These are phyloP conservation scores for Nakazawaea ernobii DNA, from an alignment of 805 yeast genomes.

Conservation along the genomic window DNA sequence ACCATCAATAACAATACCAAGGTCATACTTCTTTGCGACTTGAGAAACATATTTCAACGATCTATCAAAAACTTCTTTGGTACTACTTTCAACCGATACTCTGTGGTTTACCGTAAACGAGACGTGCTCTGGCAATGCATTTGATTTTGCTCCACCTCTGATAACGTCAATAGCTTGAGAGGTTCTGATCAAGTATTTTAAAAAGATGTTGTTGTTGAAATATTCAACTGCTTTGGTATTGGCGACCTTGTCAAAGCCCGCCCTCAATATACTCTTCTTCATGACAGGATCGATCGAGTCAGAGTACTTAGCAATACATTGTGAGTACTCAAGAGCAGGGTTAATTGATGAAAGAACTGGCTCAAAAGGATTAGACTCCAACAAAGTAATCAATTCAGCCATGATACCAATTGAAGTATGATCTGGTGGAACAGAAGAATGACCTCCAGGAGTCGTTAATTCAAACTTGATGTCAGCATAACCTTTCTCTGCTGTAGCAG, in stretches of 20 bases:
- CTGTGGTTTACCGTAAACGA: constrained; percentile 56
- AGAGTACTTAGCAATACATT: constrained; percentile 58
- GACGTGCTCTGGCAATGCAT: constrained; percentile 69
- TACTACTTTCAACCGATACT: constrained; percentile 49
- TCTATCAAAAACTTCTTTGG: constrained; percentile 34
- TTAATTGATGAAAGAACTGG: constrained; percentile 43
- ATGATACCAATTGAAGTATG: constrained; percentile 77
- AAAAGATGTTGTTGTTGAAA: constrained; percentile 9
- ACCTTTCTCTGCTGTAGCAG: constrained; percentile 45
- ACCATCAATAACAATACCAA: constrained; percentile 41
- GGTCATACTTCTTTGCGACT: constrained; percentile 40
- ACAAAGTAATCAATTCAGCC: constrained; percentile 45
- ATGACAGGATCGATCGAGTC: constrained; percentile 20
- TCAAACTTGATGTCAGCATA: constrained; percentile 37
- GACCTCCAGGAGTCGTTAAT: constrained; percentile 51
- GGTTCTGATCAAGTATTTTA: constrained; percentile 43
- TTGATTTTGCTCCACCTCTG: constrained; percentile 68
- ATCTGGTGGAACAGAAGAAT: constrained; percentile 54
- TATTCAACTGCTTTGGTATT: constrained; percentile 23
- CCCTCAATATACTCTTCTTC: constrained; percentile 27
- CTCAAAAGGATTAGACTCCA: constrained; percentile 54
- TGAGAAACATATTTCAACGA: constrained; percentile 28
- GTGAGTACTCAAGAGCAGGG: constrained; percentile 53
- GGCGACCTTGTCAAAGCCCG: constrained; percentile 31
- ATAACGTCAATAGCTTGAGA: constrained; percentile 66